phyloP scores from a whole-genome alignment of 2,329 filamentous ascomycete species.

The Fusarium secorum region DNA sequence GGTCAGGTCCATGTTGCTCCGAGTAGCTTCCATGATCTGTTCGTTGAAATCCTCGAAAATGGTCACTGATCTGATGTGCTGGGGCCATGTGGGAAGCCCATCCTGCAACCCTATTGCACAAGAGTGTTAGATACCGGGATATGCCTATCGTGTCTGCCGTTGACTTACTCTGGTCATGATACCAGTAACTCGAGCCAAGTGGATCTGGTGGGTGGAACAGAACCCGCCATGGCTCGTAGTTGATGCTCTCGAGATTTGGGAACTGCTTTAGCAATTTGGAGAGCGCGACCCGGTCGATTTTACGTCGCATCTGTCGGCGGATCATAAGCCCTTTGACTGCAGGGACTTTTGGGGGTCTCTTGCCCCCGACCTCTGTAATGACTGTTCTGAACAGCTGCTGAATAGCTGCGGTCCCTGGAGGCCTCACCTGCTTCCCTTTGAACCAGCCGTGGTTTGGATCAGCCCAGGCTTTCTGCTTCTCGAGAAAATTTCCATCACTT shows the following conservation, averaged over 20 bases:
- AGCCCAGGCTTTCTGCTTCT: background rate
- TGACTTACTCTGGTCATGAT: background rate
- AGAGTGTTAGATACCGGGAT: background rate
- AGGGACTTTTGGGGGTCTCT: background rate
- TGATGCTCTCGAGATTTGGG: background rate
- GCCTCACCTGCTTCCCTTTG: background rate
- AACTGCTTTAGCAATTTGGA: background rate
- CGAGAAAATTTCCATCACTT: background rate
- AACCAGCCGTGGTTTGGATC: background rate
- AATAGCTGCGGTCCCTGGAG: background rate
- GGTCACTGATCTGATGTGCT: background rate
- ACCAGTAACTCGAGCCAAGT: background rate
- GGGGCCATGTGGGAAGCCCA: background rate
- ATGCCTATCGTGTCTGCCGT: background rate
- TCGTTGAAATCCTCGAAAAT: slow-evolving; percentile 2
- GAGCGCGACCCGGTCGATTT: background rate
- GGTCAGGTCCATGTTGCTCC: background rate
- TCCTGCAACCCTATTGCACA: background rate
- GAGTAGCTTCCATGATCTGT: background rate
- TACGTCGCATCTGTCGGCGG: background rate
- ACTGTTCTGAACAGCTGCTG: background rate
- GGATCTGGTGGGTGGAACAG: background rate
- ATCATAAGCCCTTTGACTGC: background rate
- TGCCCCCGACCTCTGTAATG: accelerated
- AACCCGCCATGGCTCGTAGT: background rate